Percentiles rank a stretch among this genome's conserved stretches.
phyloP scores from a whole-genome alignment of 257 asterid genomes.

The Ballota nigra region DNA sequence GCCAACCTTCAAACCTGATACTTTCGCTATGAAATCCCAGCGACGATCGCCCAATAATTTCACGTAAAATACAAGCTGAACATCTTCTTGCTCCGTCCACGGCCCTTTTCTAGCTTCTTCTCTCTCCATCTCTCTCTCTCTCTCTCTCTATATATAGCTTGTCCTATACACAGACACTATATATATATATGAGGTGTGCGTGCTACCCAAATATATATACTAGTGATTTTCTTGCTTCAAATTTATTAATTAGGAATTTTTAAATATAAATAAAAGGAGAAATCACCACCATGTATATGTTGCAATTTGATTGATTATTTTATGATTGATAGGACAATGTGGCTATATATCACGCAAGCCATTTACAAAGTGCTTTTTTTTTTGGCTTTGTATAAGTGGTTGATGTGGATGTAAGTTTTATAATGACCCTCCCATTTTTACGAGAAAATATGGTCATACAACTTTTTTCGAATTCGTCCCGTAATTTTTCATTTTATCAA shows the following conservation, averaged over 20 bases:
- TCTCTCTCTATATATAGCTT: conserved; percentile 24
- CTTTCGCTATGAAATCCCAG: conserved; percentile 96
- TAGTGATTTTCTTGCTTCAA: background rate
- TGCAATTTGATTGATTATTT: conserved; percentile 22
- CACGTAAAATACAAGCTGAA: conserved; percentile 69
- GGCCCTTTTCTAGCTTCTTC: conserved; percentile 70
- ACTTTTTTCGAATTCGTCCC: no score
- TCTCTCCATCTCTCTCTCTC: conserved; percentile 42
- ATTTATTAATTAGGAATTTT: background rate
- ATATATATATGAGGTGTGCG: background rate
- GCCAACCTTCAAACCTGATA: conserved; percentile 99
- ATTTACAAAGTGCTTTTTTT: conserved; percentile 23
- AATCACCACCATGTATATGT: conserved; percentile 27
- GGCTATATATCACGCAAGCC: conserved; percentile 59
- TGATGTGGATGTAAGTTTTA: conserved; percentile 55
- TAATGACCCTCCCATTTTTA: conserved; percentile 32
- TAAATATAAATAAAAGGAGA: conserved; percentile 6
- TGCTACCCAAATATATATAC: conserved; percentile 16
- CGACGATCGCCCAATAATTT: conserved; percentile 86
- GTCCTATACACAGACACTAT: conserved; percentile 1
- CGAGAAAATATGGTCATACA: no score
- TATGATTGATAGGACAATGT: conserved; percentile 38
- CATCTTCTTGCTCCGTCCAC: conserved; percentile 91
- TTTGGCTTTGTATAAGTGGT: conserved; percentile 35
- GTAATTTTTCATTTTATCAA: no score